Conservation (phyloP, 257 asterid genomes). For the Oldenlandia corymbosa region DNA sequence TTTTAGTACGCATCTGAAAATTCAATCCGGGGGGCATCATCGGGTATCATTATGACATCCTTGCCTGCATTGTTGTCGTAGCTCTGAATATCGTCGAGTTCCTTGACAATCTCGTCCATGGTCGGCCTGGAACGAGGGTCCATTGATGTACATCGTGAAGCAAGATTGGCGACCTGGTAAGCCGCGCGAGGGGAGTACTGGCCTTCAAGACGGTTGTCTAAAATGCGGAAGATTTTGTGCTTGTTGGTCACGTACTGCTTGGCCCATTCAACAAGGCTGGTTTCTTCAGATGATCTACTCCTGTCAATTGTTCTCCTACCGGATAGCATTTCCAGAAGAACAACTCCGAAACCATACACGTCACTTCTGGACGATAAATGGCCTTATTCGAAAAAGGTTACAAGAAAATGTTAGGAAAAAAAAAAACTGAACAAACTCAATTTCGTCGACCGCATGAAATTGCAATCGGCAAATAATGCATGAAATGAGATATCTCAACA, state of each 20-base stretch:
- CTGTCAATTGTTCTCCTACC: conserved; percentile 41
- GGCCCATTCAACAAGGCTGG: conserved; percentile 43
- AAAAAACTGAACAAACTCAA: no score
- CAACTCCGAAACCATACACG: conserved; percentile 45
- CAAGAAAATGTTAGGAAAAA: background rate
- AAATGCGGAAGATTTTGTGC: conserved; percentile 27
- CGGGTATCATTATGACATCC: no score
- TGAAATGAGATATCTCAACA: conserved; percentile 1
- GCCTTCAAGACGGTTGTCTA: conserved; percentile 44
- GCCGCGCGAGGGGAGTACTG: conserved; percentile 36
- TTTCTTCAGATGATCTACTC: conserved; percentile 43
- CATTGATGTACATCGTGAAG: conserved; percentile 30
- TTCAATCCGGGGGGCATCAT: no score
- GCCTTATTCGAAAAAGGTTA: conserved; percentile 19
- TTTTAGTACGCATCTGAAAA: no score
- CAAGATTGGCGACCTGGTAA: conserved; percentile 26
- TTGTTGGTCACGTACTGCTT: conserved; percentile 37
- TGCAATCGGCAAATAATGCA: background rate
- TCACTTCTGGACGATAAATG: conserved; percentile 39
- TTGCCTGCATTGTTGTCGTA: conserved; percentile 21
- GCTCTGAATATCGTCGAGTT: conserved; percentile 27
- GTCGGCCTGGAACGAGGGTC: conserved; percentile 37
- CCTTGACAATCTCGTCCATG: conserved; percentile 38
- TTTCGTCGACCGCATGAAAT: no score
- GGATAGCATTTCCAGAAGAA: conserved; percentile 41